These are phyloP conservation scores for Arabidopsis lyrata DNA, from an alignment of 441 rosid genomes.

Conservation along the genomic window DNA sequence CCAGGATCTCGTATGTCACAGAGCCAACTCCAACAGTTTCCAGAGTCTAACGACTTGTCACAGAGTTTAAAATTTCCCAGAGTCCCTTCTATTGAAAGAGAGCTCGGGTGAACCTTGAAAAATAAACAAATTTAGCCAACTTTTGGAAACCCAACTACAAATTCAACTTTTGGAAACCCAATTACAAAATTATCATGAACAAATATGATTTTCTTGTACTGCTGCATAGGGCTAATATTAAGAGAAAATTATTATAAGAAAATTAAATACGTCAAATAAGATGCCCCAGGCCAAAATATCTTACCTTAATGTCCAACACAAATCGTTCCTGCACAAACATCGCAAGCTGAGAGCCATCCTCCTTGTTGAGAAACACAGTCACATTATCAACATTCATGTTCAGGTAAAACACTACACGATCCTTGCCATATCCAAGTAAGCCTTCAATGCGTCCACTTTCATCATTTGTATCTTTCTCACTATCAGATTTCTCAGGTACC, in stretches of 20 bases:
- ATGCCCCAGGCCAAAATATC: slow-evolving; percentile 30
- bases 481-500: slow-evolving; percentile 56
- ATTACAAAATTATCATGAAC: slow-evolving; percentile 29
- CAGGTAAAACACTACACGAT: slow-evolving; percentile 90
- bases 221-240: slow-evolving; percentile 5
- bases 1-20: slow-evolving; percentile 99
- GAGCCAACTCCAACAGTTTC: slow-evolving; percentile 93
- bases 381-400: slow-evolving; percentile 95
- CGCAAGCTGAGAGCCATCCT: slow-evolving; percentile 98
- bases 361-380: slow-evolving; percentile 91
- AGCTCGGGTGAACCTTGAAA: slow-evolving; percentile 88
- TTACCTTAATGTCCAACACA: slow-evolving; percentile 90
- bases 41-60: slow-evolving; percentile 88
- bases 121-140: slow-evolving; percentile 43
- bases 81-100: slow-evolving; percentile 92
- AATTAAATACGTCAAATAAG: slow-evolving; percentile 30
- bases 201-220: slow-evolving; percentile 28
- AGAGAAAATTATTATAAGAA: slow-evolving; percentile 17
- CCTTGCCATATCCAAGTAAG: slow-evolving; percentile 95
- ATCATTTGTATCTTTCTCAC: slow-evolving; percentile 72
- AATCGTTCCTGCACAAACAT: slow-evolving; percentile 97
- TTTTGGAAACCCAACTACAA: slow-evolving; percentile 12
- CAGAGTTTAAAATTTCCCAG: slow-evolving; percentile 96
- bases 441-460: slow-evolving; percentile 84
- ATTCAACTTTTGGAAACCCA: slow-evolving; percentile 12